Base-by-base conservation (phyloP, 129 eudicot genomes). In the Erigeron canadensis region DNA sequence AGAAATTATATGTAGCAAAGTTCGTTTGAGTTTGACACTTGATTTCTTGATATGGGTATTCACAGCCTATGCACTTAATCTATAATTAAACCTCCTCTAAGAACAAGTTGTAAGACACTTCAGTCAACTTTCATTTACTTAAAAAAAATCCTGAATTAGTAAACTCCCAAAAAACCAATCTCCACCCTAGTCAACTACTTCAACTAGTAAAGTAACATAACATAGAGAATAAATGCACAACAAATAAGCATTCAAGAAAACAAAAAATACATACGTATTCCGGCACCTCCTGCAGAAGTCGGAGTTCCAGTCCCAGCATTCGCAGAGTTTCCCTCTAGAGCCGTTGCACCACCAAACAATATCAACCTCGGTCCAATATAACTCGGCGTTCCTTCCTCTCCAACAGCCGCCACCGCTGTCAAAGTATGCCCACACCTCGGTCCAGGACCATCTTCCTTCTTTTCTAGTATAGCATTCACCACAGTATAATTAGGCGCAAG, bases 271-370 rank as follows among this genome's bases (percentile, higher is more conserved):
- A 65, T 89, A 94, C 98, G 82, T 48, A 94, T 94, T 59, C 98
- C 98, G 18, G 96, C 96, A 69, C 96, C 89, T 60, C 98, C 98
- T 10, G 95, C 95, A 17, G 96, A 85, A 4, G 96, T 75, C 16
- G 96, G 98, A 64, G 96, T 84, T 37, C 91, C 96, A 0, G 95
- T 84, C 41, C 91, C 96, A 0, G 95, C 79, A 4, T 79, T 85
- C 10, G 83, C 90, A 11, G 95, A 84, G 83, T 89, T 93, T 48
- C 96, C 98, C 39, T 94, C 96, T 6, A 94, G 88, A 5, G 98
- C 98, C 4, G 98, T 94, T n/a, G 98, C 98, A 47, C 98, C 98
- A 13, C 98, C 98, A 34, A 94, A 94, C 19, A 94, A 78, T 66
- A 94, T 89, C 70, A 94, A 79, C 80, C 98, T 89, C 1, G 98